Conservation (phyloP, 1,284 basidiomycete species). For the Rhizoctonia solani region DNA sequence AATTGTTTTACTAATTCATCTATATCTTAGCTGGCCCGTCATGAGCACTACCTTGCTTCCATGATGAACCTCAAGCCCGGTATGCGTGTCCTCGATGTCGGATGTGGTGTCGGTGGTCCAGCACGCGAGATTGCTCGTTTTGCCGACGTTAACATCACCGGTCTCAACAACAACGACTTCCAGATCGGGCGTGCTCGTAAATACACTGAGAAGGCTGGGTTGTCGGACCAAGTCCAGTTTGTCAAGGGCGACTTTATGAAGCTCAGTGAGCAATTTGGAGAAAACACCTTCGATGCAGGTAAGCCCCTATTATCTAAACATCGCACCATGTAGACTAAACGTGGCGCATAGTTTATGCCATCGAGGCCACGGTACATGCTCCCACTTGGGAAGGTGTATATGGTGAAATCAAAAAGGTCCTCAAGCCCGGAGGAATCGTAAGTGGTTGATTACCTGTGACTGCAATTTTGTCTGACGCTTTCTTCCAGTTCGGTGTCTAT, state of each 20-base stretch:
- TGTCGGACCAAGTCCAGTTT: slow-evolving; percentile 79
- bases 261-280: slow-evolving; percentile 88
- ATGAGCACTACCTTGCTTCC: slow-evolving; percentile 95
- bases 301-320: slow-evolving; percentile 41
- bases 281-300: slow-evolving; percentile 94
- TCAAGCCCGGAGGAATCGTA: slow-evolving; percentile 96
- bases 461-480: background rate
- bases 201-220: slow-evolving; percentile 81
- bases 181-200: slow-evolving; percentile 84
- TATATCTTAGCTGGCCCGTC: slow-evolving; percentile 77
- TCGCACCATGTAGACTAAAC: slow-evolving; percentile 16
- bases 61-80: slow-evolving; percentile 83
- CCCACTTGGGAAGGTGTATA: slow-evolving; percentile 97
- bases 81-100: slow-evolving; percentile 97
- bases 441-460: slow-evolving; percentile 47
- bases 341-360: slow-evolving; percentile 78
- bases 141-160: slow-evolving; percentile 83
- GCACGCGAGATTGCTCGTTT: slow-evolving; percentile 95
- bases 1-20: background rate
- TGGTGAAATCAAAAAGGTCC: slow-evolving; percentile 88
- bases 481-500: slow-evolving; percentile 86
- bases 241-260: slow-evolving; percentile 98
- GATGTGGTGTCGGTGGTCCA: slow-evolving; percentile 97
- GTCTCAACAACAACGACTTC: slow-evolving; percentile 97
- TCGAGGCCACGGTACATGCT: slow-evolving; percentile 97